phyloP scores from a whole-genome alignment of 2,329 filamentous ascomycete genomes.

The Magnaporthiopsis rhizophila region DNA sequence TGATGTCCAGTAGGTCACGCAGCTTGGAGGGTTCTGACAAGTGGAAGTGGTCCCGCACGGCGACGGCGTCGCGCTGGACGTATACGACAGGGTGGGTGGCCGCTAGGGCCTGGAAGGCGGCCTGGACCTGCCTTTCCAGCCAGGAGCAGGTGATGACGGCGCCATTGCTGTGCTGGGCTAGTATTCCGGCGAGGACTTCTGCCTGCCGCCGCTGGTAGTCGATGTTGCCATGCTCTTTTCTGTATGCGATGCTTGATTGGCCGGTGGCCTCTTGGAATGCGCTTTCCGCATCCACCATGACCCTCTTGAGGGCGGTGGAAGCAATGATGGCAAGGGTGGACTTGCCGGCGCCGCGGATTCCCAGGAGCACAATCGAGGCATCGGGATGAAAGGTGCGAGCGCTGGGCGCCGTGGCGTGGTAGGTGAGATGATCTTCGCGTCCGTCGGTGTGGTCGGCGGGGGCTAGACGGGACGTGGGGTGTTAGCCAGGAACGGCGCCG shows the following conservation, averaged over 20 bases:
- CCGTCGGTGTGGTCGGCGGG: neutral
- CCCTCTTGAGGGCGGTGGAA: conserved; percentile 59
- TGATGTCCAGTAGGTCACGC: conserved; percentile 48
- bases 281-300: conserved; percentile 61
- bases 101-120: conserved; percentile 52
- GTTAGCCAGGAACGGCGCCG: too few relatives aligned
- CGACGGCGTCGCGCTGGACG: conserved; percentile 55
- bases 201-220: conserved; percentile 58
- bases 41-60: conserved; percentile 55
- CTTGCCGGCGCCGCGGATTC: conserved; percentile 67
- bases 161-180: conserved; percentile 49
- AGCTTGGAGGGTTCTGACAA: conserved; percentile 48
- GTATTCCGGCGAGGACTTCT: conserved; percentile 50
- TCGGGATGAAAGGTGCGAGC: conserved; percentile 40
- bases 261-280: conserved; percentile 59
- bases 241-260: conserved; percentile 53
- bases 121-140: conserved; percentile 56
- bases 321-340: conserved; percentile 69
- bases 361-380: conserved; percentile 65
- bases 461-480: too few relatives aligned
- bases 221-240: conserved; percentile 50
- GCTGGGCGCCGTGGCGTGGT: conserved; percentile 16
- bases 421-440: neutral
- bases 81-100: conserved; percentile 63
- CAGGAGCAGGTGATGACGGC: conserved; percentile 67